Evolutionary conservation across 768 basidiomycete species (phyloP).

Genomic region (Coprinellus micaceus): DNA sequence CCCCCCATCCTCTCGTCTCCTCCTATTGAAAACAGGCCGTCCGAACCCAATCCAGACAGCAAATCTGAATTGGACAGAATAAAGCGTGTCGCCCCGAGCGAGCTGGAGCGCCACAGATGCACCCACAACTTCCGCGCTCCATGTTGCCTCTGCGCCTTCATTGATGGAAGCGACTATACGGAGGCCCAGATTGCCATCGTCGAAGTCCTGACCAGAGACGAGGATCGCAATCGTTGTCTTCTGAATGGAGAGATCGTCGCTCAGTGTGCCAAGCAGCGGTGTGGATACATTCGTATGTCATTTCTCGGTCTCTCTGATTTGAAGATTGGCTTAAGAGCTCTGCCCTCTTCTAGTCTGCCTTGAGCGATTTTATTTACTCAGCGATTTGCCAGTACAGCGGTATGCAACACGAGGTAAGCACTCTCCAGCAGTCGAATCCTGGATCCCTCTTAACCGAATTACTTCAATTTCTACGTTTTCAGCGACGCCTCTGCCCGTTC

Average conservation of each 20-base stretch:
- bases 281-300: not conserved
- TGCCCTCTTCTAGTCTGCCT: not conserved
- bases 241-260: not conserved
- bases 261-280: not conserved
- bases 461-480: no score
- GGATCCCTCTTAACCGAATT: no score
- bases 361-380: not conserved
- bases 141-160: not conserved
- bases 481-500: no score
- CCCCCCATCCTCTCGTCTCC: not conserved
- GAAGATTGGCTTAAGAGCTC: not conserved
- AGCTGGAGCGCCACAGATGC: not conserved
- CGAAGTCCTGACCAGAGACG: not conserved
- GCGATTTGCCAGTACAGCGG: not conserved
- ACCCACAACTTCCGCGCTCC: not conserved
- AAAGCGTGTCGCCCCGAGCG: not conserved
- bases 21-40: no score
- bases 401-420: not conserved
- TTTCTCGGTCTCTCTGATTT: not conserved
- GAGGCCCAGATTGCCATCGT: not conserved
- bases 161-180: not conserved
- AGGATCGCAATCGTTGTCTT: not conserved
- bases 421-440: not conserved
- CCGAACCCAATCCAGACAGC: not conserved
- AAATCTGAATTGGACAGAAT: no score